Percentiles rank a stretch among this genome's conserved stretches.
phyloP scores from a whole-genome alignment of 2,329 filamentous ascomycete species.

The Sordariomycetes sp. region DNA sequence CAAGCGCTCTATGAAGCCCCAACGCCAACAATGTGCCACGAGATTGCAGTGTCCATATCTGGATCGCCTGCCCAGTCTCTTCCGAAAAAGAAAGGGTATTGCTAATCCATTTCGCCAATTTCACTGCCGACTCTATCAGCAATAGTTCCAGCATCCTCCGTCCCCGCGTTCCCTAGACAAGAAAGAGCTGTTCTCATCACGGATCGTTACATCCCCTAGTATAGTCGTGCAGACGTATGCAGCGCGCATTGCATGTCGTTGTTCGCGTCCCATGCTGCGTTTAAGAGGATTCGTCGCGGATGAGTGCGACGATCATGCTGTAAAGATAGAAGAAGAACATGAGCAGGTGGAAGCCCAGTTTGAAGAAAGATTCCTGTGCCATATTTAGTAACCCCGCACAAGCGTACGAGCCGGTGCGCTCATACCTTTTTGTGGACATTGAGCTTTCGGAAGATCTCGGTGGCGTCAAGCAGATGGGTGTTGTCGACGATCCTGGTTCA shows the following conservation, averaged over 20 bases:
- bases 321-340: constrained; percentile 99
- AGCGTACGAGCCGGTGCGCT: no score
- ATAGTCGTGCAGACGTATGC: no score
- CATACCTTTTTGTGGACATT: constrained; percentile 98
- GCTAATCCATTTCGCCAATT: constrained; percentile 16
- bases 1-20: constrained; percentile 13
- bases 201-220: no score
- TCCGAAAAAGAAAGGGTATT: constrained; percentile 10
- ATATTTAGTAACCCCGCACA: no score
- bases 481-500: constrained; percentile 80
- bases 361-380: constrained; percentile 89
- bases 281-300: constrained; percentile 88
- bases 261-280: no score
- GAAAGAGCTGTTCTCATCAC: no score
- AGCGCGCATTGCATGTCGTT: no score
- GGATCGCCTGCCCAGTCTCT: constrained; percentile 14
- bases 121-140: background rate
- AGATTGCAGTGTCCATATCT: background rate
- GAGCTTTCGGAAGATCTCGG: constrained; percentile 97
- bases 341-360: constrained; percentile 95
- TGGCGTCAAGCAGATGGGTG: constrained; percentile 92
- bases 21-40: constrained; percentile 20
- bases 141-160: background rate
- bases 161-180: background rate
- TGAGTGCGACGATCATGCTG: constrained; percentile 96